A percentile compares a stretch with the other conserved stretches of the same genome.
Conservation (phyloP, 768 basidiomycete species). For the Lactarius trivialis region DNA sequence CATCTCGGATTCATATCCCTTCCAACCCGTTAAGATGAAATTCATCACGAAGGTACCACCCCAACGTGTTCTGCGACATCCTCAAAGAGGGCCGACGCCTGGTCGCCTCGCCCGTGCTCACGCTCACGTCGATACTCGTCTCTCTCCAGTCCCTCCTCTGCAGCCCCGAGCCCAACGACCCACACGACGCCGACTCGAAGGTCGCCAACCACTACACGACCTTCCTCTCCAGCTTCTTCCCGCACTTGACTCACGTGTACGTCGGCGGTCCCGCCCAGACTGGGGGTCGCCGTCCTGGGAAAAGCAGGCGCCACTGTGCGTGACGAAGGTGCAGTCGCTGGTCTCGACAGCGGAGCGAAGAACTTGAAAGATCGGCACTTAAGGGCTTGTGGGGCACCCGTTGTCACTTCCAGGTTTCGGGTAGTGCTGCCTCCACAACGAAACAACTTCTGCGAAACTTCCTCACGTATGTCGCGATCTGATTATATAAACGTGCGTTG, state of each 20-base stretch:
- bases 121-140: slow-evolving; percentile 92
- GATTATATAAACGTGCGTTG: slow-evolving; percentile 1
- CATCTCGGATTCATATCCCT: slow-evolving; percentile 87
- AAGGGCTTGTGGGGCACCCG: too few species aligned
- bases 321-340: too few species aligned
- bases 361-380: too few species aligned
- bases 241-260: slow-evolving; percentile 89
- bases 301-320: too few species aligned
- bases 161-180: slow-evolving; percentile 91
- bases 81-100: slow-evolving; percentile 88
- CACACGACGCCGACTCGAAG: slow-evolving; percentile 96
- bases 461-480: slow-evolving; percentile 55
- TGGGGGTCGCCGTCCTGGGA: too few species aligned
- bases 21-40: slow-evolving; percentile 97
- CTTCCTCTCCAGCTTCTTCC: slow-evolving; percentile 76
- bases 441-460: slow-evolving; percentile 68
- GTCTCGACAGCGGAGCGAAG: too few species aligned
- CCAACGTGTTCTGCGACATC: slow-evolving; percentile 92
- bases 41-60: slow-evolving; percentile 97
- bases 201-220: slow-evolving; percentile 96
- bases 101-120: slow-evolving; percentile 93
- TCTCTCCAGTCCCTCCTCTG: slow-evolving; percentile 90
- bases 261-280: slow-evolving; percentile 59
- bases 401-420: slow-evolving; percentile 79
- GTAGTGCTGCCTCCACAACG: slow-evolving; percentile 59